Evolutionary conservation across 352 stramenopile species (phyloP).

Genomic region (Aphanomyces cochlioides): DNA sequence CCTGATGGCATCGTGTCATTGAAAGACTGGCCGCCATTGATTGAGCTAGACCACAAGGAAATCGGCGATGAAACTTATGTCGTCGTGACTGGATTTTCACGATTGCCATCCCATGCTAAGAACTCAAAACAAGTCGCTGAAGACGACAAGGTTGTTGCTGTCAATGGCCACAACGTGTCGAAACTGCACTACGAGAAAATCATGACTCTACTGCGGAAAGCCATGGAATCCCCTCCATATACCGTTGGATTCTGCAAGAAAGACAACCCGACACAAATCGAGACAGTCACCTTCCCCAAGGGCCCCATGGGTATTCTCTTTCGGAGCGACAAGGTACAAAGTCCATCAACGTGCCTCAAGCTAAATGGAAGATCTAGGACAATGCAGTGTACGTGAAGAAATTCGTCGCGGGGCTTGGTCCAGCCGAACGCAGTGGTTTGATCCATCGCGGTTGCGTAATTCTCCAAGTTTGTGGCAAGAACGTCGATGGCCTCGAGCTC

Average conservation of each 20-base stretch:
- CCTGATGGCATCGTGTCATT: slow-evolving; percentile 75
- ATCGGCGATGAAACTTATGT: slow-evolving; percentile 56
- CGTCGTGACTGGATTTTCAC: slow-evolving; percentile 59
- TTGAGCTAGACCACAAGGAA: slow-evolving; percentile 52
- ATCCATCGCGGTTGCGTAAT: slow-evolving; percentile 60
- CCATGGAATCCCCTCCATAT: slow-evolving; percentile 16
- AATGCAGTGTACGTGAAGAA: slow-evolving; percentile 69
- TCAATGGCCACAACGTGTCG: slow-evolving; percentile 59
- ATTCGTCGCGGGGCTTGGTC: slow-evolving; percentile 73
- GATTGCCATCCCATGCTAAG: slow-evolving; percentile 69
- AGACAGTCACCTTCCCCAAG: slow-evolving; percentile 61
- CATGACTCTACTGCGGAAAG: slow-evolving; percentile 18
- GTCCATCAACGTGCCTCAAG: neutral
- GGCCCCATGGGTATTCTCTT: slow-evolving; percentile 74
- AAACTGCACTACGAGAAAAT: slow-evolving; percentile 46
- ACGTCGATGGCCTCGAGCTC: slow-evolving; percentile 55
- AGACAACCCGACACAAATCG: slow-evolving; percentile 34
- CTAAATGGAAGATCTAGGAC: slow-evolving; percentile 44
- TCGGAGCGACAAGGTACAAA: slow-evolving; percentile 38
- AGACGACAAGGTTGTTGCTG: slow-evolving; percentile 59
- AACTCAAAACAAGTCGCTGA: slow-evolving; percentile 55
- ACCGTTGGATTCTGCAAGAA: slow-evolving; percentile 30
- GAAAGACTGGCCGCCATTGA: slow-evolving; percentile 76
- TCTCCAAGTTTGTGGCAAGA: slow-evolving; percentile 71
- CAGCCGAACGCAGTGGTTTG: slow-evolving; percentile 63